Percentiles rank a stretch among this genome's conserved stretches.
Evolutionary conservation across 192 early-diverging fungal species (phyloP).

Genomic region (Coemansia pectinata): DNA sequence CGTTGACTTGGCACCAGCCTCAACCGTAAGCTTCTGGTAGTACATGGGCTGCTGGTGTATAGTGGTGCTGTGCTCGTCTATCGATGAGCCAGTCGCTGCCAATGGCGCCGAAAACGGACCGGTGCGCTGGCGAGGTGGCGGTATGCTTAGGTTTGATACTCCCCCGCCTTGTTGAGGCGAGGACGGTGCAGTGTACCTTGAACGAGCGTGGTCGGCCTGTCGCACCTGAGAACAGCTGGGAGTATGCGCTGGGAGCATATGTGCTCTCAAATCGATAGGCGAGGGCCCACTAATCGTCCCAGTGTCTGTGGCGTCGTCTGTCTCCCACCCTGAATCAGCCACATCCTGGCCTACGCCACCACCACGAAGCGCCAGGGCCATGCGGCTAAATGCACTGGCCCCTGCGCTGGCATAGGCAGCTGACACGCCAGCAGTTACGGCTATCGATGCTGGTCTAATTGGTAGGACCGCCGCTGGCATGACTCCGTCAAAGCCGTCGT

Average conservation of each 20-base stretch:
- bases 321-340: slow-evolving; percentile 53
- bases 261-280: neutral
- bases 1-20: neutral
- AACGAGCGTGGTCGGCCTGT: neutral
- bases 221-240: neutral
- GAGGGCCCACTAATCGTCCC: neutral
- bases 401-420: neutral
- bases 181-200: neutral
- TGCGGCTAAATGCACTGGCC: neutral
- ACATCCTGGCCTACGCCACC: slow-evolving; percentile 3
- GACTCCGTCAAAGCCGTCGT: slow-evolving; percentile 47
- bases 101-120: slow-evolving; percentile 46
- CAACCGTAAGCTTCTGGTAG: slow-evolving; percentile 31
- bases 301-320: slow-evolving; percentile 33
- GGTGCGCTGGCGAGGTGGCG: slow-evolving; percentile 3
- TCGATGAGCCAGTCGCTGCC: neutral
- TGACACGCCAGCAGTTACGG: slow-evolving; percentile 25
- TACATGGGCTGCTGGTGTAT: slow-evolving; percentile 23
- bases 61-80: neutral
- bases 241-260: neutral
- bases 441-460: slow-evolving; percentile 35
- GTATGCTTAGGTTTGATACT: slow-evolving; percentile 33
- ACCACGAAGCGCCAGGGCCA: slow-evolving; percentile 5
- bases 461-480: neutral
- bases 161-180: neutral